These are phyloP conservation scores for Fusarium napiforme DNA, from an alignment of 2,329 filamentous ascomycete genomes.

Conservation along the genomic window DNA sequence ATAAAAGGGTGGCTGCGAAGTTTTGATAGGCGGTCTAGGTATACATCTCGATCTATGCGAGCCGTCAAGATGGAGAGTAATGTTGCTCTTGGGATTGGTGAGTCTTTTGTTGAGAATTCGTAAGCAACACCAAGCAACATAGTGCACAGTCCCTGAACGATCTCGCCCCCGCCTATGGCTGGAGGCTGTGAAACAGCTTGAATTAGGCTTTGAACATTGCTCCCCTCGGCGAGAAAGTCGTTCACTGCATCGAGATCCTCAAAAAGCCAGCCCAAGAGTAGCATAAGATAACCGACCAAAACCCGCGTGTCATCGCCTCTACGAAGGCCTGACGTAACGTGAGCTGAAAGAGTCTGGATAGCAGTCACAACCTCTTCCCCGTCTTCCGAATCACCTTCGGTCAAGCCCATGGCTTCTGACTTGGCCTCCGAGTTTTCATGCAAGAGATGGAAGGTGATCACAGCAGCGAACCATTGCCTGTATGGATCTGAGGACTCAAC, in stretches of 20 bases:
- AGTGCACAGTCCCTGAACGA: conserved; percentile 85
- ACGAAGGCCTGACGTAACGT: conserved; percentile 83
- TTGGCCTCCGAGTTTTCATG: conserved; percentile 85
- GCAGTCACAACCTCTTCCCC: conserved; percentile 96
- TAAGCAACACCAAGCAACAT: conserved; percentile 89
- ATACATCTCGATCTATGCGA: conserved; percentile 85
- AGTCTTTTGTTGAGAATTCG: conserved; percentile 98
- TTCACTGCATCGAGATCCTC: conserved; percentile 92
- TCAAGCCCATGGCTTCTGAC: conserved; percentile 79
- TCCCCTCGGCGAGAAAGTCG: conserved; percentile 91
- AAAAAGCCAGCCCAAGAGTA: conserved; percentile 89
- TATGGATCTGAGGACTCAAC: conserved; percentile 80
- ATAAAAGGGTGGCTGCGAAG: conserved; percentile 82
- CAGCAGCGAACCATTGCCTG: conserved; percentile 87
- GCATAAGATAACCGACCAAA: conserved; percentile 86
- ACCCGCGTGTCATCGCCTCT: conserved; percentile 82
- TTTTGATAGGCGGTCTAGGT: conserved; percentile 82
- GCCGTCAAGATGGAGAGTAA: conserved; percentile 82
- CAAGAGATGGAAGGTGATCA: conserved; percentile 86
- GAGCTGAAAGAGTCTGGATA: conserved; percentile 87
- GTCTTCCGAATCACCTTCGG: conserved; percentile 86
- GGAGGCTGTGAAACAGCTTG: conserved; percentile 73
- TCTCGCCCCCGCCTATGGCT: conserved; percentile 68
- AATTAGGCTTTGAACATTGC: conserved; percentile 87
- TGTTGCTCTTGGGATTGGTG: conserved; percentile 83